Percentiles rank a stretch among this genome's conserved stretches.
phyloP scores from a whole-genome alignment of 345 rosid species.

The Populus alba region DNA sequence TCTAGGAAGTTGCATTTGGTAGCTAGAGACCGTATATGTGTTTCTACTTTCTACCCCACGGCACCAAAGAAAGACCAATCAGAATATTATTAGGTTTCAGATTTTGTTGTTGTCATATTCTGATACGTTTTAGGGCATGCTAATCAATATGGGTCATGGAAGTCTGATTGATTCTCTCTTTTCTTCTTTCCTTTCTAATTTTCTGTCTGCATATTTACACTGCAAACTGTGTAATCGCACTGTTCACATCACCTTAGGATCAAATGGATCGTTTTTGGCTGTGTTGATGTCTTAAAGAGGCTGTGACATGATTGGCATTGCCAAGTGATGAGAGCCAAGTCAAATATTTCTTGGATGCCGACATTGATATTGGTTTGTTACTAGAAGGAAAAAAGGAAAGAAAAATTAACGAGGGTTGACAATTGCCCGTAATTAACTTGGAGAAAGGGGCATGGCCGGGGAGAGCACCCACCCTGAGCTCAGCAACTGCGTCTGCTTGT shows the following conservation, averaged over 20 bases:
- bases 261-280: neutral
- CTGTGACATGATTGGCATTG: neutral
- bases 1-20: neutral
- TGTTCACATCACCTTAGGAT: neutral
- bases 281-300: no score
- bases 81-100: neutral
- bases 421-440: slow-evolving; percentile 23
- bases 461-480: slow-evolving; percentile 22
- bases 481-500: slow-evolving; percentile 39
- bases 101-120: neutral
- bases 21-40: neutral
- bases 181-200: neutral
- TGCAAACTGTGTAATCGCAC: no score
- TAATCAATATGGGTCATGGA: neutral
- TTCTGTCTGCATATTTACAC: no score
- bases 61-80: neutral
- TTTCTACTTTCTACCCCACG: neutral
- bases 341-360: slow-evolving; percentile 25
- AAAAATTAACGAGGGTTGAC: slow-evolving; percentile 33
- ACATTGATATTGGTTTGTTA: slow-evolving; percentile 19
- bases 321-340: neutral
- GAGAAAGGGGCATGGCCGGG: slow-evolving; percentile 18
- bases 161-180: neutral
- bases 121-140: neutral
- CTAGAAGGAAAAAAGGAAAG: neutral